Evolutionary conservation across 2,329 filamentous ascomycete genomes (phyloP).

Genomic region (Neonectria coccinea): DNA sequence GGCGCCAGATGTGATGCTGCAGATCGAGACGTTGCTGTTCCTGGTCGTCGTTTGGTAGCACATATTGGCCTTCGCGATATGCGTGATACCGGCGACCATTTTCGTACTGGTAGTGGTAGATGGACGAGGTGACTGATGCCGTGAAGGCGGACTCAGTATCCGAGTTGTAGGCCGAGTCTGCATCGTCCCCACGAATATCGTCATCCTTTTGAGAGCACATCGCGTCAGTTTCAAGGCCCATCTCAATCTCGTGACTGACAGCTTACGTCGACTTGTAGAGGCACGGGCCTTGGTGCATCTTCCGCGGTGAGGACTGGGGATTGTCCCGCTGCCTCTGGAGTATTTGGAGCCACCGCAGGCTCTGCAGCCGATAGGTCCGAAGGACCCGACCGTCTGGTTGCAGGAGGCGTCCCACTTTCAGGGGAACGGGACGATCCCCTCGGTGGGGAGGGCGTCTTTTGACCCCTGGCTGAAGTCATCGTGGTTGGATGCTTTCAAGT

Average conservation of each 20-base stretch:
- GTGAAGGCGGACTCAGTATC: conserved; percentile 49
- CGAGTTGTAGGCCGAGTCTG: conserved; percentile 52
- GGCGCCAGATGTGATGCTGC: conserved; percentile 50
- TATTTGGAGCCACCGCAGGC: neutral
- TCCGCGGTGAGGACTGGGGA: neutral
- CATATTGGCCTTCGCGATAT: conserved; percentile 47
- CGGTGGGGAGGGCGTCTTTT: neutral
- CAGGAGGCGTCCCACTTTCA: conserved; percentile 1
- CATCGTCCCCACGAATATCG: conserved; percentile 38
- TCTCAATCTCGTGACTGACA: neutral
- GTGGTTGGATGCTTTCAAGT: neutral
- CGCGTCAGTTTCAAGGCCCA: neutral
- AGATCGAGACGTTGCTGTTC: conserved; percentile 55
- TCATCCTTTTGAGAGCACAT: conserved; percentile 21
- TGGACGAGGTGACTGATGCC: conserved; percentile 55
- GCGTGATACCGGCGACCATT: conserved; percentile 51
- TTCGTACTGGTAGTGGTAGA: conserved; percentile 54
- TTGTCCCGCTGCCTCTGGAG: no score
- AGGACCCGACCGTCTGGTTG: conserved; percentile 9
- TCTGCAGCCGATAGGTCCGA: conserved; percentile 18
- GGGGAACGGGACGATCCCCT: conserved; percentile 17
- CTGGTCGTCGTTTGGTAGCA: conserved; percentile 48
- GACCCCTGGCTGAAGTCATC: neutral
- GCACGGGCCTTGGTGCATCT: conserved; percentile 19
- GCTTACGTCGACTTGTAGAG: conserved; percentile 36